Conservation (phyloP, 2,329 filamentous ascomycete genomes). For the Aspergillus alliaceus region DNA sequence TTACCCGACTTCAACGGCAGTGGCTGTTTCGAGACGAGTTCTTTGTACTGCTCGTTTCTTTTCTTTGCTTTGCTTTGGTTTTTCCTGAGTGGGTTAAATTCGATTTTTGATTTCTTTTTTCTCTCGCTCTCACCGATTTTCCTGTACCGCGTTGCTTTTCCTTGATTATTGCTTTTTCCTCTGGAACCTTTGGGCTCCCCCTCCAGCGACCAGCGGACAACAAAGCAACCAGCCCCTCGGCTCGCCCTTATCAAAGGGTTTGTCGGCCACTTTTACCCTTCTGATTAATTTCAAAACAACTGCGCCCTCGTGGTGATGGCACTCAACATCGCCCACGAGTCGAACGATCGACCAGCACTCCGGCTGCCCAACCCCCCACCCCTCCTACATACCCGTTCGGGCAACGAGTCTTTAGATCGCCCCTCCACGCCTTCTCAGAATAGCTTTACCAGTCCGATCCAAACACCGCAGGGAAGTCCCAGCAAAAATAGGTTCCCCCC, state of each 20-base stretch:
- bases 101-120: neutral
- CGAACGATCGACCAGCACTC: constrained; percentile 35
- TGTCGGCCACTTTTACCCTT: constrained; percentile 1
- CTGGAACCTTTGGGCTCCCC: constrained; percentile 2
- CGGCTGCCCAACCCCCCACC: constrained; percentile 48
- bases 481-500: constrained; percentile 51
- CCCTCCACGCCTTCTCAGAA: constrained; percentile 46
- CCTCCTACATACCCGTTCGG: constrained; percentile 49
- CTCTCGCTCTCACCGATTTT: constrained; percentile 2
- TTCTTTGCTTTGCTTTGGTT: neutral
- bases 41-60: constrained; percentile 4
- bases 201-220: neutral
- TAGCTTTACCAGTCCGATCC: constrained; percentile 50
- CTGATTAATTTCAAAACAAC: neutral
- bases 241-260: constrained; percentile 10
- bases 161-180: neutral
- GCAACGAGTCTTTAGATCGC: constrained; percentile 47
- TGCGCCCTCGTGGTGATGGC: constrained; percentile 30
- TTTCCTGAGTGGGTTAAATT: neutral
- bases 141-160: constrained; percentile 9
- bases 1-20: constrained; percentile 2
- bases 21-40: neutral
- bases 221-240: neutral
- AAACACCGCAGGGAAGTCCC: constrained; percentile 52
- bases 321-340: constrained; percentile 32